These are phyloP conservation scores for Dryadomyces quercus-mongolicae DNA, from an alignment of 2,329 filamentous ascomycete species.

Conservation along the genomic window DNA sequence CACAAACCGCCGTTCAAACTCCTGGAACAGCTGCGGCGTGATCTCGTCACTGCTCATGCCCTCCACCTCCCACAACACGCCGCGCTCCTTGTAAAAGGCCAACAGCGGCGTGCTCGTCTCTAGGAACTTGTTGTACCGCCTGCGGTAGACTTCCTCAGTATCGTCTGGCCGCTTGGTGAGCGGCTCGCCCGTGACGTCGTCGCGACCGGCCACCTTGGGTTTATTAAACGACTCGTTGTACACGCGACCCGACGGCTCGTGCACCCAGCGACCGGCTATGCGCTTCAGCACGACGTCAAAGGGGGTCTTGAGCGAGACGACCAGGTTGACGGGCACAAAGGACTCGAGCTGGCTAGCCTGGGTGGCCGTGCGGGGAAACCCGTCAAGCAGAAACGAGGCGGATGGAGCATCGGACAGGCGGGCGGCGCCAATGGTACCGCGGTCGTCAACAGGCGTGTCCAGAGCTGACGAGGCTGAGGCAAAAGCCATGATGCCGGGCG, in stretches of 20 bases:
- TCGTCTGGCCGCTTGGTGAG: conserved; percentile 79
- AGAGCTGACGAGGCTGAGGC: conserved; percentile 13
- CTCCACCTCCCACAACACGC: conserved; percentile 74
- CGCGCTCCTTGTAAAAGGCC: conserved; percentile 76
- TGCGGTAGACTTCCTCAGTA: conserved; percentile 72
- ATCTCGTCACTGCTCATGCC: conserved; percentile 93
- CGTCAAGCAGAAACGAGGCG: conserved; percentile 90
- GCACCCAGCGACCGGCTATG: conserved; percentile 87
- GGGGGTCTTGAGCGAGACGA: conserved; percentile 76
- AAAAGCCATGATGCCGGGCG: background rate
- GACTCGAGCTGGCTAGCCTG: conserved; percentile 70
- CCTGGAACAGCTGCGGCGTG: conserved; percentile 71
- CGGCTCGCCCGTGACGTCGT: conserved; percentile 83
- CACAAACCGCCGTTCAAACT: conserved; percentile 69
- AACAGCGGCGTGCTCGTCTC: conserved; percentile 77
- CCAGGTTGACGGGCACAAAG: conserved; percentile 89
- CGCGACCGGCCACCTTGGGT: conserved; percentile 65
- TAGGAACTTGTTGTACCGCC: conserved; percentile 70
- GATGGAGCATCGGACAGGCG: conserved; percentile 53
- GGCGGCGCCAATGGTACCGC: conserved; percentile 13
- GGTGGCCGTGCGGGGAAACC: conserved; percentile 77
- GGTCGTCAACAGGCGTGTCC: conserved; percentile 18
- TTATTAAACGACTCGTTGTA: conserved; percentile 94
- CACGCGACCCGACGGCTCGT: conserved; percentile 78
- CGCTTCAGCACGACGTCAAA: conserved; percentile 77